Evolutionary conservation across 2,329 filamentous ascomycete genomes (phyloP).

Genomic region (Phialemoniopsis sp.): DNA sequence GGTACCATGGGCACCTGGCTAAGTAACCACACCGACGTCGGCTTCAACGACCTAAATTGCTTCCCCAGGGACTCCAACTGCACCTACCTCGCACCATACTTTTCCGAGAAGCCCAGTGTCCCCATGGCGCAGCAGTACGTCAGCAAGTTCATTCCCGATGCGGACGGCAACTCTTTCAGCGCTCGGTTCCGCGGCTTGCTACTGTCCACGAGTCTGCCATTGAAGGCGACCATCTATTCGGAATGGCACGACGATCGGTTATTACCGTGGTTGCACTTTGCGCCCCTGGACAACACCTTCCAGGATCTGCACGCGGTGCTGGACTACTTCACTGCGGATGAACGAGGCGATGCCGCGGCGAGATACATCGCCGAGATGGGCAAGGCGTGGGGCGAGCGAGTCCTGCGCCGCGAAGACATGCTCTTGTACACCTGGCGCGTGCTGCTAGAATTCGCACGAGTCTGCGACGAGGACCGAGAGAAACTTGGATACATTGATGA

Average conservation of each 20-base stretch:
- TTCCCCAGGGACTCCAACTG: constrained; percentile 24
- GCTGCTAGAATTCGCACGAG: constrained; percentile 52
- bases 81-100: constrained; percentile 31
- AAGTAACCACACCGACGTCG: constrained; percentile 30
- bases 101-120: constrained; percentile 21
- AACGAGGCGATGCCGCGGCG: constrained; percentile 49
- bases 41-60: constrained; percentile 39
- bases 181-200: constrained; percentile 62
- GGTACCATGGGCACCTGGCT: constrained; percentile 36
- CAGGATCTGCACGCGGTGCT: constrained; percentile 62
- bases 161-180: constrained; percentile 65
- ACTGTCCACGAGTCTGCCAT: constrained; percentile 57
- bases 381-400: constrained; percentile 56
- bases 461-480: constrained; percentile 40
- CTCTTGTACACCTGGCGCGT: constrained; percentile 60
- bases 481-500: constrained; percentile 40
- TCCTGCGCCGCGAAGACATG: constrained; percentile 63
- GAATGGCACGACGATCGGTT: constrained; percentile 74
- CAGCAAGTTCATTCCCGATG: constrained; percentile 65
- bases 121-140: constrained; percentile 44
- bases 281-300: constrained; percentile 66
- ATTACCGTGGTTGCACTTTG: constrained; percentile 68
- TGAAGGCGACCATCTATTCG: constrained; percentile 68
- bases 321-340: constrained; percentile 57
- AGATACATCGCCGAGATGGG: constrained; percentile 55